These are phyloP conservation scores for Allomyces javanicus DNA, from an alignment of 192 early-diverging fungal species.

Conservation along the genomic window DNA sequence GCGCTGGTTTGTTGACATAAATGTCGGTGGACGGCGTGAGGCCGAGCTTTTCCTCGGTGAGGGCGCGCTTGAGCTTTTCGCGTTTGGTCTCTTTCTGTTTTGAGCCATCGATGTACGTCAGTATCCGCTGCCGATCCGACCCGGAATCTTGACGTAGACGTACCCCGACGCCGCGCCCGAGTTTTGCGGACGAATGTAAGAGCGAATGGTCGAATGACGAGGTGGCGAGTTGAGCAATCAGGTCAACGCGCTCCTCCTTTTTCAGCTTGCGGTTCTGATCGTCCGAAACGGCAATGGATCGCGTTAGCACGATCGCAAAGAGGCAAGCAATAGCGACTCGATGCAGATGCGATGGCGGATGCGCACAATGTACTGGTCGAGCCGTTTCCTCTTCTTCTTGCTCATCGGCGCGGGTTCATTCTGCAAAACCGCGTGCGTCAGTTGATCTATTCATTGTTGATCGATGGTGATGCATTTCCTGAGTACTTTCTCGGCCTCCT, in stretches of 20 bases:
- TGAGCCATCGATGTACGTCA: too few relatives aligned
- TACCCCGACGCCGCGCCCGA: not conserved
- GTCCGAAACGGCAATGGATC: not conserved
- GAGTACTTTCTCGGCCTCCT: too few relatives aligned
- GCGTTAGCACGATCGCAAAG: conserved; percentile 1
- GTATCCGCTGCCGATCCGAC: too few relatives aligned
- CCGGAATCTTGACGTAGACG: not conserved
- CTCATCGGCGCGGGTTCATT: not conserved
- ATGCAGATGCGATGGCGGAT: conserved; percentile 1
- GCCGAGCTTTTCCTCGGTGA: conserved; percentile 43
- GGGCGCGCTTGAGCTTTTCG: conserved; percentile 44
- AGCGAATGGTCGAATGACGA: not conserved
- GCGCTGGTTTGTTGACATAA: not conserved
- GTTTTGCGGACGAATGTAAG: not conserved
- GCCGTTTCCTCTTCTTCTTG: conserved; percentile 45
- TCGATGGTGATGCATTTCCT: too few relatives aligned
- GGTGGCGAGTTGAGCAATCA: conserved; percentile 16
- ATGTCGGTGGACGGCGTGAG: conserved; percentile 18
- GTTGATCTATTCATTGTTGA: too few relatives aligned
- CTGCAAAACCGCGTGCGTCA: too few relatives aligned
- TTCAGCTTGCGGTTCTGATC: conserved; percentile 53
- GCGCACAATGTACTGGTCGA: conserved; percentile 60
- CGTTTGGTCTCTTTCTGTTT: conserved; percentile 35
- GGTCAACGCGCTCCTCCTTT: conserved; percentile 46
- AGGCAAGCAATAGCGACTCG: not conserved